phyloP scores from a whole-genome alignment of 1,284 basidiomycete species.

The Irpex rosettiformis region DNA sequence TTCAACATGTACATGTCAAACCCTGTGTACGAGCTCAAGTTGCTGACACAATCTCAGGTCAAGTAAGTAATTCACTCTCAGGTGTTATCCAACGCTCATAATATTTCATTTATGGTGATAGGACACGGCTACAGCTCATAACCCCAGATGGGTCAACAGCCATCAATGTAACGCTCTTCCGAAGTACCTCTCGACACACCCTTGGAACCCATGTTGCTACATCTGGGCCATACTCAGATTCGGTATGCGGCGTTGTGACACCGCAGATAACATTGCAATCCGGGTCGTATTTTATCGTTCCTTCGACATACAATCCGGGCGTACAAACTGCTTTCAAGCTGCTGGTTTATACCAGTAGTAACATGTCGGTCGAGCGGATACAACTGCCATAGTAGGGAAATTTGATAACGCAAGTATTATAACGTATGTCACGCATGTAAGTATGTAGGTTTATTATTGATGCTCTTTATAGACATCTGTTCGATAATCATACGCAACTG shows the following conservation, averaged over 20 bases:
- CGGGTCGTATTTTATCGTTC: constrained; percentile 71
- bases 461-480: too few species aligned
- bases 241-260: constrained; percentile 66
- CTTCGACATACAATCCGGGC: constrained; percentile 68
- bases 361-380: not conserved
- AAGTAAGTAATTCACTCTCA: constrained; percentile 42
- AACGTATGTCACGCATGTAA: too few species aligned
- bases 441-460: too few species aligned
- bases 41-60: constrained; percentile 51
- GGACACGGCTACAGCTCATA: constrained; percentile 64
- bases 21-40: constrained; percentile 62
- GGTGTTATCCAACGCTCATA: not conserved
- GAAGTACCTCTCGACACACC: constrained; percentile 23
- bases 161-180: constrained; percentile 62
- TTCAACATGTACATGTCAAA: constrained; percentile 62
- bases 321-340: constrained; percentile 58
- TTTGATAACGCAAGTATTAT: too few species aligned
- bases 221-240: constrained; percentile 77
- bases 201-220: constrained; percentile 53
- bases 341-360: constrained; percentile 48
- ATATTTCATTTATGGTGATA: constrained; percentile 23
- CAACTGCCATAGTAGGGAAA: not conserved
- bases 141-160: constrained; percentile 41
- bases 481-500: too few species aligned
- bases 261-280: constrained; percentile 45